Evolutionary conservation across 2,329 filamentous ascomycete species (phyloP).

Genomic region (Triangularia setosa): DNA sequence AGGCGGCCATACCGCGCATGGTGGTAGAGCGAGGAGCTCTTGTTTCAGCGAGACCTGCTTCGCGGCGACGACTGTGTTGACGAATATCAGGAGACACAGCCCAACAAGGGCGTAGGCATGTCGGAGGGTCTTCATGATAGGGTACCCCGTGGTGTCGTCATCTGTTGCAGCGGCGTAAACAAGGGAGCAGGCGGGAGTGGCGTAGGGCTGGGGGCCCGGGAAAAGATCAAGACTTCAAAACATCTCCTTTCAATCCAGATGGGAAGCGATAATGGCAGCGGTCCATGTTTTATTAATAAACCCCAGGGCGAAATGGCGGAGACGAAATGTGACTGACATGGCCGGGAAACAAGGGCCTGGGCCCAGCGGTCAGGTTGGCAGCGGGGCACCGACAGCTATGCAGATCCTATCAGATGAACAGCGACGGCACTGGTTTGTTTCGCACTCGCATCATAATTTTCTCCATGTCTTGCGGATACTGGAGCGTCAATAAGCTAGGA

Average conservation of each 20-base stretch:
- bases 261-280: background rate
- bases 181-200: background rate
- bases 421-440: background rate
- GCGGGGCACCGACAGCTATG: background rate
- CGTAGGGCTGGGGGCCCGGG: background rate
- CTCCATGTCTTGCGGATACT: background rate
- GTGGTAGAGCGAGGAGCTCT: background rate
- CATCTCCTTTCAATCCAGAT: background rate
- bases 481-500: background rate
- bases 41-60: conserved; percentile 3
- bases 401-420: background rate
- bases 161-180: background rate
- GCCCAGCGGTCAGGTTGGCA: background rate
- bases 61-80: conserved; percentile 4
- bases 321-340: background rate
- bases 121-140: conserved; percentile 13
- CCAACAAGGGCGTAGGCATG: conserved; percentile 15
- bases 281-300: background rate
- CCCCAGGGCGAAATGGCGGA: background rate
- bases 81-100: conserved; percentile 14
- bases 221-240: background rate
- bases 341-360: background rate
- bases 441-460: background rate
- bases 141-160: background rate
- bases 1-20: conserved; percentile 15